Evolutionary conservation across 2,329 filamentous ascomycete species (phyloP), one percentile per base, ranked within the genome.

Genomic region (Beauveria bassiana): DNA sequence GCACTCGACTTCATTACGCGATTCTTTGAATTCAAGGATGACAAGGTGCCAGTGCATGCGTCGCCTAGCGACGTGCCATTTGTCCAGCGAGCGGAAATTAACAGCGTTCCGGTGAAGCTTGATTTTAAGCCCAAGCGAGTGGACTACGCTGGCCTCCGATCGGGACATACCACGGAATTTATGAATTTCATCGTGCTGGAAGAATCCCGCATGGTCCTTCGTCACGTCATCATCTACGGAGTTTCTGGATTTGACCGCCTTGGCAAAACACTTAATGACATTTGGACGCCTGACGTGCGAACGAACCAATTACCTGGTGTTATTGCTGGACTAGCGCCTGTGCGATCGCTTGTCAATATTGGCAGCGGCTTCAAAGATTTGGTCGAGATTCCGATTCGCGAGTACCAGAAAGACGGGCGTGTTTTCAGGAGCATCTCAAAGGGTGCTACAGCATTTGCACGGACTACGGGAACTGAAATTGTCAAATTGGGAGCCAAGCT

Each of bases 121-220:
- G 95, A 99, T 74, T 99, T 99, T 77, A 99, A 99, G 73, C 95
- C 95, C 9, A 98, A 99, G 74, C 86, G 91, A n/a, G 91, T 99
- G 20, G 93, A 99, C 73, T 99, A 99, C 68, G 90, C 87, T 0
- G 93, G 93, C 3, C 82, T 99, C 3, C 87, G 93, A 28, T 97
- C 95, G 1, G 95, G 95, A 1, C 91, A 91, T 66, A 98, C 95
- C 0, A 96, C 91, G 0, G 95, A 99, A 72, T 96, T 99, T 70
- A 98, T 98, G 93, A 99, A 99, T 73, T 97, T 99, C 71, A 83
- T 99, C 65, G 90, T 93, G 16, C 83, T 99, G 1, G 95, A 99
- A 67, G 88, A 90, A 66, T 87, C 95, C 2, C 87, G 93, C 64
- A 89, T 99, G 81, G 84, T 89, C 7, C 82, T 99, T 59, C 85